phyloP scores from a whole-genome alignment of 106 monocot genomes.

The Vanilla planifolia region DNA sequence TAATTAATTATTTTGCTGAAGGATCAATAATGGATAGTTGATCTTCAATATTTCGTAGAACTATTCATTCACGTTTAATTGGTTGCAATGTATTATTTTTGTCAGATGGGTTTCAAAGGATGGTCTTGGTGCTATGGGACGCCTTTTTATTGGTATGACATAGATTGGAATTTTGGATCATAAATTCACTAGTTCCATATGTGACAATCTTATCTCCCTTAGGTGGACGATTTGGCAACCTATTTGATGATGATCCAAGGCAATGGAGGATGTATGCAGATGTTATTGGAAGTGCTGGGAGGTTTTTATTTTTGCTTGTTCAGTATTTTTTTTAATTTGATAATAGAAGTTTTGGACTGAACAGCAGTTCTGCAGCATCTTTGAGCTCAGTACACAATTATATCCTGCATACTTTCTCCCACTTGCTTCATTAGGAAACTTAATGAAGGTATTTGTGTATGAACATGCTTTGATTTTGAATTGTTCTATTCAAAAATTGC shows the following conservation, averaged over 20 bases:
- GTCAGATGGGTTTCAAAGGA: constrained; percentile 98
- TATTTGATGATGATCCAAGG: constrained; percentile 97
- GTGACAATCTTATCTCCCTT: constrained; percentile 10
- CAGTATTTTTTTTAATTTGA: constrained; percentile 2
- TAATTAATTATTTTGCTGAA: too few relatives aligned
- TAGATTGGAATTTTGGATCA: constrained; percentile 6
- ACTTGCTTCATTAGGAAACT: constrained; percentile 88
- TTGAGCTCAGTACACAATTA: constrained; percentile 74
- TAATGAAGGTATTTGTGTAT: constrained; percentile 67
- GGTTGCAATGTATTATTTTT: not conserved
- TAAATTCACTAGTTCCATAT: constrained; percentile 4
- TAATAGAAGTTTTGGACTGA: not conserved
- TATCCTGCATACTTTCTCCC: constrained; percentile 87
- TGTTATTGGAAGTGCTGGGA: constrained; percentile 95
- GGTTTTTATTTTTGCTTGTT: constrained; percentile 30
- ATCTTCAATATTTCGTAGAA: too few relatives aligned
- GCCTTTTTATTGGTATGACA: constrained; percentile 74
- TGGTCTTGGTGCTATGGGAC: constrained; percentile 93
- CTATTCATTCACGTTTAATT: too few relatives aligned
- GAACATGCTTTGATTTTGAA: not conserved
- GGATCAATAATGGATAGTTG: too few relatives aligned
- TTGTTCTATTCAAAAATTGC: too few relatives aligned
- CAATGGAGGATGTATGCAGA: constrained; percentile 99
- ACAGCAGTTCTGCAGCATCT: constrained; percentile 56
- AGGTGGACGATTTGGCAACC: constrained; percentile 86